Evolutionary conservation across 164 flowering plant species (phyloP).

Genomic region (Annona squamosa): DNA sequence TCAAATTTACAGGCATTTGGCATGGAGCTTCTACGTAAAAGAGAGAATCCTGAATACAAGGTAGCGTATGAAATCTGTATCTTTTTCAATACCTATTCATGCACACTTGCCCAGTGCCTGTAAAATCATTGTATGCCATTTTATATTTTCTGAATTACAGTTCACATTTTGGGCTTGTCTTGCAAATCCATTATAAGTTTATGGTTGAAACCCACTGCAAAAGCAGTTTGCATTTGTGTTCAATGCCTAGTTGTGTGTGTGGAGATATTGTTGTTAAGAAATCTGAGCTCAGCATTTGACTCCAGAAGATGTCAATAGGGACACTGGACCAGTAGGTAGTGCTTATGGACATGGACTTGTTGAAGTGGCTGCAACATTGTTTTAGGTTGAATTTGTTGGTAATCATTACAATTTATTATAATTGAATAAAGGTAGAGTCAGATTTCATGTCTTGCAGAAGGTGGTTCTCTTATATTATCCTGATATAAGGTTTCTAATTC

Average conservation of each 20-base stretch:
- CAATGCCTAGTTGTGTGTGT: neutral
- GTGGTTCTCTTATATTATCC: neutral
- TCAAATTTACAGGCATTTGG: constrained; percentile 67
- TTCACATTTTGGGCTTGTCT: neutral
- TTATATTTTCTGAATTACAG: too few species aligned
- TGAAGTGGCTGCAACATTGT: neutral
- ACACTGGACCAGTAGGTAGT: too few species aligned
- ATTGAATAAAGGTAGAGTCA: neutral
- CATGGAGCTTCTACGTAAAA: constrained; percentile 91
- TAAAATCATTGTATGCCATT: neutral
- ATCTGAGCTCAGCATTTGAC: neutral
- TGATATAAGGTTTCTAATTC: too few species aligned
- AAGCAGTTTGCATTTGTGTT: neutral
- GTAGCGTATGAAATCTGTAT: constrained; percentile 23
- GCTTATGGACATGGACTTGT: neutral
- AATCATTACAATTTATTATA: too few species aligned
- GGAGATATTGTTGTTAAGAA: too few species aligned
- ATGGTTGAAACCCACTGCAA: neutral
- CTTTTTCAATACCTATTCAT: neutral
- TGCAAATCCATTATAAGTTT: neutral
- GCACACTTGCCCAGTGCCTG: neutral
- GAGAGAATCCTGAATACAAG: constrained; percentile 95
- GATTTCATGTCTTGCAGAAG: neutral
- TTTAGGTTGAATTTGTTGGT: neutral
- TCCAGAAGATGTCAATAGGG: neutral